These are phyloP conservation scores for Lepiota subincarnata DNA, from an alignment of 768 basidiomycete genomes.

Conservation along the genomic window DNA sequence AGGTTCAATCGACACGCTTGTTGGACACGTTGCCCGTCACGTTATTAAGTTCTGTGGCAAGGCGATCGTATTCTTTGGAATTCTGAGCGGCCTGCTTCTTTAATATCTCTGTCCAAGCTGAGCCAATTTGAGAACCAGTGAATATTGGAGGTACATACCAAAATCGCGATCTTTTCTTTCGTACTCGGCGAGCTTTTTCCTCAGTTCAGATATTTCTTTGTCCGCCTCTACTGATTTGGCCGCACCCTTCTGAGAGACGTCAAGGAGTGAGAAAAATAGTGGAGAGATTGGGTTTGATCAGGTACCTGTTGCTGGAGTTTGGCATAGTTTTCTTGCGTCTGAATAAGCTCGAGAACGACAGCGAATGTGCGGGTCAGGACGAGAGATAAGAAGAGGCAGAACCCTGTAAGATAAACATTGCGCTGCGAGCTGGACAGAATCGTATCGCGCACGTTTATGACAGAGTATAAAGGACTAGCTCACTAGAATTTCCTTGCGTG, in stretches of 20 bases:
- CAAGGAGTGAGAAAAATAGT: background rate
- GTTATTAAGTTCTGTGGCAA: conserved; percentile 74
- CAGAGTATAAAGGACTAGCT: conserved; percentile 20
- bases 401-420: conserved; percentile 90
- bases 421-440: conserved; percentile 63
- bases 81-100: conserved; percentile 83
- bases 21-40: conserved; percentile 50
- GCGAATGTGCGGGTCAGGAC: conserved; percentile 91
- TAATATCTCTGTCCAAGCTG: conserved; percentile 50
- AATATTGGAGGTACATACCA: conserved; percentile 36
- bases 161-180: conserved; percentile 63
- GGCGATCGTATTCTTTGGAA: conserved; percentile 74
- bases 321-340: conserved; percentile 83
- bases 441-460: background rate
- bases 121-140: background rate
- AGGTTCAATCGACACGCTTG: conserved; percentile 61
- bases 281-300: background rate
- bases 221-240: conserved; percentile 34
- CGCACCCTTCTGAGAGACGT: conserved; percentile 15
- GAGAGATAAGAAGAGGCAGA: conserved; percentile 93
- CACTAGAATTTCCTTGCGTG: conserved; percentile 94
- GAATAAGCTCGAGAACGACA: conserved; percentile 87
- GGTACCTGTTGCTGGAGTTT: conserved; percentile 66
- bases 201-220: conserved; percentile 63
- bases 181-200: conserved; percentile 56